These are phyloP conservation scores for Sporothrix dimorphospora DNA, from an alignment of 2,329 filamentous ascomycete genomes.

Conservation along the genomic window DNA sequence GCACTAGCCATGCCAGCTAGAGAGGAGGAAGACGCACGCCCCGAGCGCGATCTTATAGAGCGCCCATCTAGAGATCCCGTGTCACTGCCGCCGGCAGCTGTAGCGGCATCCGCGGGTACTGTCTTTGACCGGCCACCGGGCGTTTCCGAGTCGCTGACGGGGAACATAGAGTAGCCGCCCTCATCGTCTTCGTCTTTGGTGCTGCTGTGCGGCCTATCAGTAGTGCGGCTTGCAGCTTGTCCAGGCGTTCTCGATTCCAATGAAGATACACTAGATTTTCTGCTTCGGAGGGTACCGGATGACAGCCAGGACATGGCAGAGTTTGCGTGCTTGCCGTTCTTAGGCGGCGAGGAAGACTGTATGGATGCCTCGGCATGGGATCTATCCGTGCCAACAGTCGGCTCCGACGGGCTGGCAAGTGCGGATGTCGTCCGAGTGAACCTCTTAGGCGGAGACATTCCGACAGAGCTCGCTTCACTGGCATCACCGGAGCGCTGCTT, in stretches of 20 bases:
- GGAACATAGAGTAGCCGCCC: background rate
- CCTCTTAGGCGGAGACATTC: conserved; percentile 48
- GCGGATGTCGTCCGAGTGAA: conserved; percentile 61
- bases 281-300: conserved; percentile 53
- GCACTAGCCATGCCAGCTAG: background rate
- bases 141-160: conserved; percentile 16
- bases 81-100: background rate
- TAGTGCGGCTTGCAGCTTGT: background rate
- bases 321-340: conserved; percentile 59
- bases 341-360: conserved; percentile 58
- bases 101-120: background rate
- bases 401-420: conserved; percentile 64
- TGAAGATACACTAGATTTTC: conserved; percentile 43
- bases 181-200: background rate
- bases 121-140: background rate
- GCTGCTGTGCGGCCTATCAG: background rate
- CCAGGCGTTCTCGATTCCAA: background rate
- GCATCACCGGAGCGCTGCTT: conserved; percentile 46
- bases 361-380: conserved; percentile 67
- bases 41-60: background rate
- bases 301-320: conserved; percentile 70
- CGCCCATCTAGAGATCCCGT: background rate
- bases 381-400: conserved; percentile 68
- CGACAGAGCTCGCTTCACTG: background rate
- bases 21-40: conserved; percentile 14